Evolutionary conservation across 1,284 basidiomycete species (phyloP), one percentile per base, ranked within the genome.

Genomic region (Ceratobasidium sp.): DNA sequence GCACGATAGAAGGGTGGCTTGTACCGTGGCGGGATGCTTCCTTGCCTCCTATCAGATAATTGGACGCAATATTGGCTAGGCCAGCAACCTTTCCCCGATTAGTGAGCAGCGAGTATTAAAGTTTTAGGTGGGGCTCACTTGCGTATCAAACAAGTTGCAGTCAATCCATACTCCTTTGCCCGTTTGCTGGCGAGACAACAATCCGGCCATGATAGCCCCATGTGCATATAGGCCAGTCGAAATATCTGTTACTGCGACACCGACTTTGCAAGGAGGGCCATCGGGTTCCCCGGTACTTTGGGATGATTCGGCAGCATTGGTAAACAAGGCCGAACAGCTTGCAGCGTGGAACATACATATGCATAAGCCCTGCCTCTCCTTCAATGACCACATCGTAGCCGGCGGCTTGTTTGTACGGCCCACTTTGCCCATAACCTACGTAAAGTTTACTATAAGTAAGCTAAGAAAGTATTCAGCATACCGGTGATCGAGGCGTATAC

Each of bases 321-420:
- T 2, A 23, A n/a, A 23, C 40, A 4, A n/a, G 20, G 40, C 26
- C 28, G 18, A 42, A 66, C 12, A 3, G 1, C 12, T 33, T 77
- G 81, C 39, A 66, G 26, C 28, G 40, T 20, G 20, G 28, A 68
- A 69, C 79, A 66, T 73, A 95, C 93, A 97, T 97, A 85, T 97
- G 95, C 95, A 97, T 97, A 68, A 97, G 86, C 15, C 96, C 96
- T 42, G 96, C 96, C 86, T 97, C 95, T 13, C 92, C 96, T 84
- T 97, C 95, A 56, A 97, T 94, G 46, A 95, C 90, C 40, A 97
- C 96, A 84, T 97, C 96, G 85, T 97, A 97, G 6, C 96, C 97
- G 15, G 96, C 93, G 51, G 92, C 91, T 79, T 91, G 88, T 61
- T 92, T 88, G 83, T 93, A 97, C 4, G 97, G 96, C 0, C 97